Evolutionary conservation across 2,329 filamentous ascomycete genomes (phyloP), one percentile per base, ranked within the genome.

Genomic region (Pseudopithomyces maydicus): DNA sequence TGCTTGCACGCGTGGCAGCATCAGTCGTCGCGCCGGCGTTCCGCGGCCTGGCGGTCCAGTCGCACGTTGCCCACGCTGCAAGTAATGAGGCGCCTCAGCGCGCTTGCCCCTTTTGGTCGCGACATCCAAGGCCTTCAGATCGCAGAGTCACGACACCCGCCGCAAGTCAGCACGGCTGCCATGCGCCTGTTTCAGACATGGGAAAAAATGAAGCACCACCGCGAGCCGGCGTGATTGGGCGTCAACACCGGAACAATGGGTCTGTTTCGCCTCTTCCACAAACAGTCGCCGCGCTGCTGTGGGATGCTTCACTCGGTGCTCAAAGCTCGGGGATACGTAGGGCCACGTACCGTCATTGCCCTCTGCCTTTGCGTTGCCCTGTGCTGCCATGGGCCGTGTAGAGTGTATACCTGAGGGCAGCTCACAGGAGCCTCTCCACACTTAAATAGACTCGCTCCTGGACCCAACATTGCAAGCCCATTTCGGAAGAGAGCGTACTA

Each of bases 311-410:
- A 74, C 69, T 74, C 62, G 55, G 58, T 64, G 65, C 66, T 58
- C 68, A 61, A 58, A 66, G 68, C 65, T 67, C 52, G 52, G 55
- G 33, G 53, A 59, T 67, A 63, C 57, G 63, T 61, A 71, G 67
- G 68, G 72, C 68, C 66, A 73, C 71, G 67, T 69, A 66, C 65
- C 55, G 58, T 44, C 54, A 63, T 70, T 70, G 71, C 70, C 71
- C 71, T 65, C 61, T 64, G 60, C 69, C 60, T 66, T 66, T 55
- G 59, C 56, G 61, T 66, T 69, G 70, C 69, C 68, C 67, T 57
- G 66, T 67, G 63, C 60, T 67, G 63, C 57, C 61, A 63, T 63
- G 61, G 63, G 60, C 64, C 59, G 42, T 26, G 26, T 47, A 43
- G 48, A 44, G 35, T 55, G 54, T 56, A 52, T 44, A 44, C 48